Conservation (phyloP, 2,329 filamentous ascomycete genomes). For the Exophiala aquamarina region DNA sequence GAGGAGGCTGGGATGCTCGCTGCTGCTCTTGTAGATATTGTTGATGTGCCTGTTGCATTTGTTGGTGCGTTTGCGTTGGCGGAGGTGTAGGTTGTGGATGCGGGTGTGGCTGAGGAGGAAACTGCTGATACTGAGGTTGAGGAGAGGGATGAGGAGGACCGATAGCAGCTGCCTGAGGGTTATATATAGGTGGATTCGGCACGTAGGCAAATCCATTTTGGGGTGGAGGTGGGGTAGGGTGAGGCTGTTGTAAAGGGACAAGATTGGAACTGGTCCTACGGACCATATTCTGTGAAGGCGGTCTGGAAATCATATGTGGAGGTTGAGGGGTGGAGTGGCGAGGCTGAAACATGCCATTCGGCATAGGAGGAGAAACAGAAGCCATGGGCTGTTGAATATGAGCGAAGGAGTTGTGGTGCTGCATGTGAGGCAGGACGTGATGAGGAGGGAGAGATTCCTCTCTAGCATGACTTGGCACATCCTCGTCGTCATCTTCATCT, state of each 20-base stretch:
- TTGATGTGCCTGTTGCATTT: constrained; percentile 59
- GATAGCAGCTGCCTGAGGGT: constrained; percentile 56
- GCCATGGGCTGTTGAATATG: constrained; percentile 80
- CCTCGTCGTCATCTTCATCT: constrained; percentile 67
- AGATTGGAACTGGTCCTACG: constrained; percentile 74
- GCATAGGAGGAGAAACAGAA: constrained; percentile 84
- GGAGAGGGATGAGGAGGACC: constrained; percentile 34
- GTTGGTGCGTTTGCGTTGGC: constrained; percentile 40
- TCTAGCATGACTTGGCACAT: constrained; percentile 66
- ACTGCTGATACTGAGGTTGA: constrained; percentile 39
- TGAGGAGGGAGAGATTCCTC: constrained; percentile 59
- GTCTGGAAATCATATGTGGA: constrained; percentile 66
- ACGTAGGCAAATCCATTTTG: constrained; percentile 79
- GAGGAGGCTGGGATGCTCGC: constrained; percentile 64
- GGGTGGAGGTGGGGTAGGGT: constrained; percentile 61
- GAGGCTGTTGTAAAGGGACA: constrained; percentile 61
- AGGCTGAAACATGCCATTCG: constrained; percentile 72
- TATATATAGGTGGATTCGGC: constrained; percentile 82
- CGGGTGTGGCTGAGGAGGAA: constrained; percentile 43
- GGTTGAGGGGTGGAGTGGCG: constrained; percentile 82
- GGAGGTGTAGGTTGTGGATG: constrained; percentile 47
- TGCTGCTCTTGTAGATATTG: constrained; percentile 75
- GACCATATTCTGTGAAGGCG: constrained; percentile 76
- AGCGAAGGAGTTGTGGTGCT: constrained; percentile 67
- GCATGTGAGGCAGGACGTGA: constrained; percentile 62